Conservation (phyloP, 768 basidiomycete genomes). For the Glaciozyma martinii region DNA sequence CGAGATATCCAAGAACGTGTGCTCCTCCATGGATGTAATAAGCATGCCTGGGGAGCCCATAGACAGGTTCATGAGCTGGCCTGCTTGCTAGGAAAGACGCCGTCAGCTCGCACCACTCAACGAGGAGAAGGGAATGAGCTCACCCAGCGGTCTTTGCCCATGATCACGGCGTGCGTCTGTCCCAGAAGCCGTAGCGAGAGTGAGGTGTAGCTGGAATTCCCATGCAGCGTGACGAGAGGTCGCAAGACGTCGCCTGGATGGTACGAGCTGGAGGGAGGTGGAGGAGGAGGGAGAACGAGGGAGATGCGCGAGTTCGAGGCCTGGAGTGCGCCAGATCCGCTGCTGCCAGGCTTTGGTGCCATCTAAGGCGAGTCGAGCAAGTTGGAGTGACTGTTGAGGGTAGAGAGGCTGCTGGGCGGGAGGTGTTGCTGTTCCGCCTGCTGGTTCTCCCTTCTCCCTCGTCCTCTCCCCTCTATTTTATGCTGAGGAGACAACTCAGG, state of each 20-base stretch:
- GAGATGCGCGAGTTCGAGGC: background rate
- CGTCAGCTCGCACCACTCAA: background rate
- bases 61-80: background rate
- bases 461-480: background rate
- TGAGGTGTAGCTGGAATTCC: slow-evolving; percentile 1
- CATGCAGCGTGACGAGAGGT: background rate
- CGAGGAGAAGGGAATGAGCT: background rate
- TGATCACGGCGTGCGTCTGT: background rate
- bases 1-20: slow-evolving; percentile 6
- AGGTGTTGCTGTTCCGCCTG: too few relatives aligned
- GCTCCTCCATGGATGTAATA: slow-evolving; percentile 3
- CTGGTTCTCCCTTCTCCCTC: too few relatives aligned
- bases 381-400: too few relatives aligned
- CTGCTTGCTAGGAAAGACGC: slow-evolving; percentile 10
- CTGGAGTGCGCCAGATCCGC: background rate
- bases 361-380: too few relatives aligned
- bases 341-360: too few relatives aligned
- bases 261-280: background rate
- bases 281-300: background rate
- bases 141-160: slow-evolving; percentile 22
- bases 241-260: background rate
- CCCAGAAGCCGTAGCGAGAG: slow-evolving; percentile 14
- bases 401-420: too few relatives aligned
- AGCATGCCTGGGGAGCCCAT: slow-evolving; percentile 6
- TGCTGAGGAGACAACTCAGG: too few relatives aligned